These are phyloP conservation scores for Phytophthora ramorum DNA, from an alignment of 352 stramenopile genomes.

Conservation along the genomic window DNA sequence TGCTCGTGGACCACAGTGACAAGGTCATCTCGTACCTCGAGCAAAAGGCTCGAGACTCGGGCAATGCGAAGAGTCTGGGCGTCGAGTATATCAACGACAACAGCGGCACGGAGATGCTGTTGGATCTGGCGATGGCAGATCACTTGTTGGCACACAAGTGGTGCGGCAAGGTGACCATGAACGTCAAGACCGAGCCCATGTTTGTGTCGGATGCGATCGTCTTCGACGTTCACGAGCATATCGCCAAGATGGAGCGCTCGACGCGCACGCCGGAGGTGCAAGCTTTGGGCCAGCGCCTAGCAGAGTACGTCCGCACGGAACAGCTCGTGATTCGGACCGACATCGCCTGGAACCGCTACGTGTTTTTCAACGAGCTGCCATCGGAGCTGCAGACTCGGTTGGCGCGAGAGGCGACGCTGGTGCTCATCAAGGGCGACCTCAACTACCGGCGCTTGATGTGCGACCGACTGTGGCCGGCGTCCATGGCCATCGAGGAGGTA, in stretches of 20 bases:
- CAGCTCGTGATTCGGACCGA: conserved; percentile 32
- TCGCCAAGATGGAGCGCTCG: conserved; percentile 45
- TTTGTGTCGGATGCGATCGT: conserved; percentile 75
- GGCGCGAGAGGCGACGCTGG: conserved; percentile 59
- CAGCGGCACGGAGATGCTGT: conserved; percentile 66
- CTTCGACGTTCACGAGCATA: conserved; percentile 58
- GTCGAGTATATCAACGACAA: conserved; percentile 80
- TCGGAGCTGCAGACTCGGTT: conserved; percentile 35
- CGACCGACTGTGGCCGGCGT: conserved; percentile 90
- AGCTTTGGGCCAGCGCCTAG: conserved; percentile 44
- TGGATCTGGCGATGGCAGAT: conserved; percentile 67
- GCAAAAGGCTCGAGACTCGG: background rate
- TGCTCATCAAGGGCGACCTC: conserved; percentile 97
- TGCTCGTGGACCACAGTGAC: conserved; percentile 58
- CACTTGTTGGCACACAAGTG: conserved; percentile 54
- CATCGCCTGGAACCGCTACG: conserved; percentile 67
- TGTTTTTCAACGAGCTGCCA: conserved; percentile 59
- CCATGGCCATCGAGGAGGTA: conserved; percentile 84
- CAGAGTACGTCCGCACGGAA: conserved; percentile 26
- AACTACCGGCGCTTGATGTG: conserved; percentile 96
- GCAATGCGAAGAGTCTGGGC: conserved; percentile 10
- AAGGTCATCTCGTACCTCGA: conserved; percentile 47
- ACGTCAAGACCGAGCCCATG: conserved; percentile 73
- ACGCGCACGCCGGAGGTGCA: conserved; percentile 38
- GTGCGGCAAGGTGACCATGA: conserved; percentile 57